phyloP scores from a whole-genome alignment of 169 alveolate species.

The Cryptosporidium baileyi region DNA sequence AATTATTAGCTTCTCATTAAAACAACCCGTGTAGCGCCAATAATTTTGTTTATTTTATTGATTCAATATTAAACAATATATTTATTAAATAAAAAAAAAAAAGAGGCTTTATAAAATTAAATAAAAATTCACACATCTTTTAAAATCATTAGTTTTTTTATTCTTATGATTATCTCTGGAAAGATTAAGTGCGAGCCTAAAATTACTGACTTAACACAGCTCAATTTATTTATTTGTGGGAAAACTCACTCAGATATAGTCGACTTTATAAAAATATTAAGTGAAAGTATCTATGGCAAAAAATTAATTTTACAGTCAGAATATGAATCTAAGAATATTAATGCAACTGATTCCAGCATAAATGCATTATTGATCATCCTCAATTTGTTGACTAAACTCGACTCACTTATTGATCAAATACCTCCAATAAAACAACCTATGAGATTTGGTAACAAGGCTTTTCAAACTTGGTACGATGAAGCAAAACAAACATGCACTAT shows the following conservation, averaged over 20 bases:
- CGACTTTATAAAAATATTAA: conserved; percentile 23
- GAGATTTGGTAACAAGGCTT: conserved; percentile 92
- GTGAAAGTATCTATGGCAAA: conserved; percentile 27
- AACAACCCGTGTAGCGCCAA: no score
- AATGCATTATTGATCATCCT: background rate
- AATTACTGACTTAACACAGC: conserved; percentile 5
- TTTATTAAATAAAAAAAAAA: no score
- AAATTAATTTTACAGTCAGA: background rate
- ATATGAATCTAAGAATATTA: background rate
- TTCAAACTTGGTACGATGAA: conserved; percentile 83
- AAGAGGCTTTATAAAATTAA: no score
- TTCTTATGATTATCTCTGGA: no score
- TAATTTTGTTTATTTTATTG: no score
- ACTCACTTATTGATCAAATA: conserved; percentile 74
- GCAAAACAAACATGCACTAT: conserved; percentile 26
- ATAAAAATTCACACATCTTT: no score
- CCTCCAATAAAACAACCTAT: conserved; percentile 87
- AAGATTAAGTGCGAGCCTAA: background rate
- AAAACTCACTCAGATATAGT: conserved; percentile 57
- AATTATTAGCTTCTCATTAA: no score
- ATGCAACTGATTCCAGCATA: background rate
- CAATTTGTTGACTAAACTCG: conserved; percentile 17
- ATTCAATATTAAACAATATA: no score
- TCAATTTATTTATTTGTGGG: conserved; percentile 4
- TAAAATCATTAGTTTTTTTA: no score